phyloP scores from a whole-genome alignment of 2,329 filamentous ascomycete genomes.

The Colletotrichum magnum region DNA sequence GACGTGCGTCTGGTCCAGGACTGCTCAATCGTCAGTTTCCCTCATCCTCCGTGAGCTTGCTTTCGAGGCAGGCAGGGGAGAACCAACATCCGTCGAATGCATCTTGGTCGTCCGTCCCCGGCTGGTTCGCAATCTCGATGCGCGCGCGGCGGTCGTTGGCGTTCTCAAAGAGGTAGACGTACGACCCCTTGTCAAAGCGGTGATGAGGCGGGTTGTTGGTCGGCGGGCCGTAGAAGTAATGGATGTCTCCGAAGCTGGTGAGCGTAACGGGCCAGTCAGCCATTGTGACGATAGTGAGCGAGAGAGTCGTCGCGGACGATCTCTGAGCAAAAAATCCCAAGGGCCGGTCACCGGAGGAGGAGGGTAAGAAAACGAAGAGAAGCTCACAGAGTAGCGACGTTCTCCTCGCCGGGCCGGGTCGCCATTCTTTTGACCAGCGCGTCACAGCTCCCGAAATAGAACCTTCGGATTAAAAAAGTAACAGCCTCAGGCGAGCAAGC shows the following conservation, averaged over 20 bases:
- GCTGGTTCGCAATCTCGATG: conserved; percentile 82
- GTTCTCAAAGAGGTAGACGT: conserved; percentile 86
- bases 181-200: conserved; percentile 84
- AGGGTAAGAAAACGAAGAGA: neutral
- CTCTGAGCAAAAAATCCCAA: neutral
- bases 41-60: neutral
- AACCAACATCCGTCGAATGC: conserved; percentile 82
- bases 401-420: conserved; percentile 63
- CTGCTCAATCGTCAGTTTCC: conserved; percentile 58
- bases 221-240: conserved; percentile 83
- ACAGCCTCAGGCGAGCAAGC: conserved; percentile 6
- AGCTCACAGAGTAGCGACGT: conserved; percentile 66
- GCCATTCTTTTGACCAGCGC: conserved; percentile 55
- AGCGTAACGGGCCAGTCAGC: conserved; percentile 43
- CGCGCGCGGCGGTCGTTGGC: conserved; percentile 76
- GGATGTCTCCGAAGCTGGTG: conserved; percentile 80
- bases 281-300: conserved; percentile 8
- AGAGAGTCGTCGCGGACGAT: neutral
- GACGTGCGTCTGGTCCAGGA: conserved; percentile 75
- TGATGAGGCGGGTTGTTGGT: conserved; percentile 79
- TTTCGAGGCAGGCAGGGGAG: neutral
- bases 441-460: conserved; percentile 22
- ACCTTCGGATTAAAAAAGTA: neutral
- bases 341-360: too few relatives aligned
- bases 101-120: conserved; percentile 83